A percentile compares a stretch with the other conserved stretches of the same genome.
phyloP scores from a whole-genome alignment of 2,329 filamentous ascomycete species.

The Thelonectria blattea region DNA sequence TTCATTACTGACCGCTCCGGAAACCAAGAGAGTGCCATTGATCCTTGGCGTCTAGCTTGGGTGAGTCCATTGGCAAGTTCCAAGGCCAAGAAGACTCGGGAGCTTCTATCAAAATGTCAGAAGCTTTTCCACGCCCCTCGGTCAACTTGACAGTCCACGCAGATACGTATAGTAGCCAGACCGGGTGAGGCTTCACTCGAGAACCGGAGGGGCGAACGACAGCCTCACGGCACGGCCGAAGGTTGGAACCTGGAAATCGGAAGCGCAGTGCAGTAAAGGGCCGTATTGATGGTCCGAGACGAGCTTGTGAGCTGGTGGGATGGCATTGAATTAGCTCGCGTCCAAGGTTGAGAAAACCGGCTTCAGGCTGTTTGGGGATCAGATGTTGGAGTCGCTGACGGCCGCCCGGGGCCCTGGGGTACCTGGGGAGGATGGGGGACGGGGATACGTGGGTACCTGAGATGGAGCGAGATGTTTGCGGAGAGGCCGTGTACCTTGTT shows the following conservation, averaged over 20 bases:
- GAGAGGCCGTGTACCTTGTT: conserved; percentile 17
- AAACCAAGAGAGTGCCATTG: conserved; percentile 18
- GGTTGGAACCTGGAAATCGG: conserved; percentile 11
- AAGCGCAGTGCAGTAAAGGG: conserved; percentile 6
- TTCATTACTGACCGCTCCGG: not conserved
- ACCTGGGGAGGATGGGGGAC: not conserved
- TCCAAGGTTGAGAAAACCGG: conserved; percentile 22
- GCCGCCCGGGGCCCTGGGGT: not conserved
- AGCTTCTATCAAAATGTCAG: conserved; percentile 22
- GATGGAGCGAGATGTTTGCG: not conserved
- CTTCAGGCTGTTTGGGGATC: conserved; percentile 30
- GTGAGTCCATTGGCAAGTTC: not conserved
- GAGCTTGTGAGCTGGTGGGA: conserved; percentile 6
- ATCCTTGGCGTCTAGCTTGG: conserved; percentile 27
- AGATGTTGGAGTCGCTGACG: conserved; percentile 29
- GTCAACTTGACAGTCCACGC: conserved; percentile 31
- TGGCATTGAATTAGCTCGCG: conserved; percentile 18
- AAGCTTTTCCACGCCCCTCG: conserved; percentile 19
- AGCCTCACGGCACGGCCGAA: not conserved
- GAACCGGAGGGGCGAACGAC: conserved; percentile 3
- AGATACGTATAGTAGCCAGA: conserved; percentile 9
- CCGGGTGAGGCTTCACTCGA: conserved; percentile 19
- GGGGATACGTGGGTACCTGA: conserved; percentile 11
- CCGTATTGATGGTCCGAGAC: not conserved
- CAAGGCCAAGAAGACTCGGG: not conserved